These are phyloP conservation scores for Capsicum baccatum DNA, from an alignment of 257 asterid species.

Conservation along the genomic window DNA sequence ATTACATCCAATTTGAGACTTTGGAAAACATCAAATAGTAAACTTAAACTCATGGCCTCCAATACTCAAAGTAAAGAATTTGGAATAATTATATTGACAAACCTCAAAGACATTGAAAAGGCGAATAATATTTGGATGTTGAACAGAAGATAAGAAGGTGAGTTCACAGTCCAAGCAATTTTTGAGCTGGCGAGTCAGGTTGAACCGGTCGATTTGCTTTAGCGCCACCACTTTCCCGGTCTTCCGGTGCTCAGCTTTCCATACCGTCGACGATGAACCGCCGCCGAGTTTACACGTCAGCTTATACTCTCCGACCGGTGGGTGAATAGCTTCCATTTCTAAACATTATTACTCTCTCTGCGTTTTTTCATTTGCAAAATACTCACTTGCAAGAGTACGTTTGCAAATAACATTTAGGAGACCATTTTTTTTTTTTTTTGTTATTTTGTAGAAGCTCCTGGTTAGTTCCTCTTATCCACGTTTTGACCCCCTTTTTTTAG, in stretches of 20 bases:
- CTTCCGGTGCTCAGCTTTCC: conserved; percentile 53
- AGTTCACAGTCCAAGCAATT: conserved; percentile 60
- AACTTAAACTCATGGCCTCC: no score
- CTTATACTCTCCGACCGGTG: conserved; percentile 39
- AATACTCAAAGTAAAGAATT: not conserved
- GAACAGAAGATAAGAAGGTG: conserved; percentile 57
- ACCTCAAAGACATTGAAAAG: conserved; percentile 55
- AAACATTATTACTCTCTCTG: no score
- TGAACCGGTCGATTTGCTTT: conserved; percentile 46
- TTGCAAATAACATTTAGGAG: no score
- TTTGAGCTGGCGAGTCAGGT: conserved; percentile 50
- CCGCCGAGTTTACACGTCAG: conserved; percentile 48
- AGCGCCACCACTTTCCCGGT: conserved; percentile 54
- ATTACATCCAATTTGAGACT: no score
- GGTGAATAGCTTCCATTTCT: conserved; percentile 3
- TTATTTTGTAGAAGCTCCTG: no score
- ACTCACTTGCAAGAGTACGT: no score
- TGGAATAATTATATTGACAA: not conserved
- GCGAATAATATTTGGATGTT: conserved; percentile 64
- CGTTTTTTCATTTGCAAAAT: no score
- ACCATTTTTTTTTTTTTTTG: no score
- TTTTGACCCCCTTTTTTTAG: no score
- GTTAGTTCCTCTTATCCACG: no score
- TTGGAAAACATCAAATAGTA: no score
- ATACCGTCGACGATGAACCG: conserved; percentile 47